Evolutionary conservation across 2,329 filamentous ascomycete species (phyloP), one percentile per base, ranked within the genome.

Genomic region (Neopestalotiopsis clavispora): DNA sequence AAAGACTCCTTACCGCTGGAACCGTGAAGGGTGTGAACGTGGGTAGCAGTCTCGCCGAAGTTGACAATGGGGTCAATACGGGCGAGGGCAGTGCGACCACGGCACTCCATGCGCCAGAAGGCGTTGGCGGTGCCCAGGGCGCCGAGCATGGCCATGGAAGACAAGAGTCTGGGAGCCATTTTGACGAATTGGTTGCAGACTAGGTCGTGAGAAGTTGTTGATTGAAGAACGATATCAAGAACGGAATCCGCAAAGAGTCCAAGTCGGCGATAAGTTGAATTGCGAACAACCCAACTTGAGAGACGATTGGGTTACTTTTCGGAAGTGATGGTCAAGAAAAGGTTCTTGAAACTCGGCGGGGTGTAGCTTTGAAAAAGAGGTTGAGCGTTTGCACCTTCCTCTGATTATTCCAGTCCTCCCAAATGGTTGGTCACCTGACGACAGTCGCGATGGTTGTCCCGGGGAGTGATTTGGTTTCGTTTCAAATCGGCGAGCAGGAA

Each of bases 71-170:
- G 94, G 77, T 97, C 94, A 56, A 97, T 84, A 68, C 93, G 89
- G 64, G 89, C 92, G 68, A 93, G 79, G 71, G 90, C 93, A 72
- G 90, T 84, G 61, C 87, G 86, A 68, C 90, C 90, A 73, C 89
- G 91, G 80, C 94, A 97, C 75, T 94, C 92, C 87, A 97, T 92
- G 78, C 94, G 93, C 93, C 93, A 97, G 81, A 97, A 97, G 69
- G 92, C 94, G 74, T 86, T 77, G 61, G 84, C 85, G 23, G 52
- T 52, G 32, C 32, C 42, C 40, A 67, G 32, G 20, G 56, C 52
- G 45, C 45, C 17, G 34, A 67, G 65, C 7, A 67, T 9, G 20
- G 38, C 34, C 32, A 60, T 17, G 20, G 34, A 30, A 5, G 32
- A 60, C 52, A 56, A 60, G 28, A 67, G 23, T 60, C 34, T 52